Conservation (phyloP, 2,329 filamentous ascomycete species). For the Calonectria honghensis region DNA sequence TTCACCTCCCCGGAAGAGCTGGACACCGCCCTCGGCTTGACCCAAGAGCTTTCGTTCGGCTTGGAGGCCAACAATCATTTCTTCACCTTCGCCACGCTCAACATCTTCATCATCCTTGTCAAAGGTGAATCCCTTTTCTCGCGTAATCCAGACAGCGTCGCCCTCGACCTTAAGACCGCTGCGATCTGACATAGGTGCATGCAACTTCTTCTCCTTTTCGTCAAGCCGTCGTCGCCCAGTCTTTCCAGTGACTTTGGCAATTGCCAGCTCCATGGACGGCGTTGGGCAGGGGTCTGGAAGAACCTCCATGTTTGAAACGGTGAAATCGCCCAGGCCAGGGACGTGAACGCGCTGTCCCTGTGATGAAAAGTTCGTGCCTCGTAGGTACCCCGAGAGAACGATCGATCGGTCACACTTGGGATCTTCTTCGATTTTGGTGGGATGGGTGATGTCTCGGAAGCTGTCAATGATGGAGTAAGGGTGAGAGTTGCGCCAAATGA, state of each 20-base stretch:
- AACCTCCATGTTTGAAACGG: constrained; percentile 87
- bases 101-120: constrained; percentile 78
- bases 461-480: constrained; percentile 95
- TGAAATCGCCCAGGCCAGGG: constrained; percentile 92
- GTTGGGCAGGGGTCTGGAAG: constrained; percentile 97
- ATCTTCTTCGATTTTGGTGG: constrained; percentile 91
- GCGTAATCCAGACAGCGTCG: constrained; percentile 92
- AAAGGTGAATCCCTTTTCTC: constrained; percentile 85
- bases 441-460: constrained; percentile 95
- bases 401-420: constrained; percentile 93
- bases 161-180: constrained; percentile 97
- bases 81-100: constrained; percentile 94
- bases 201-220: constrained; percentile 97
- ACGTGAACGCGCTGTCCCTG: constrained; percentile 92
- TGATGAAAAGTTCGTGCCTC: constrained; percentile 94
- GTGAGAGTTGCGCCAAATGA: constrained; percentile 97
- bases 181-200: constrained; percentile 98
- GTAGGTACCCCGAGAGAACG: constrained; percentile 92
- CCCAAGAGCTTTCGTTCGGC: constrained; percentile 88
- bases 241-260: constrained; percentile 90
- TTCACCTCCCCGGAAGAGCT: constrained; percentile 88
- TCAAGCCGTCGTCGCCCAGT: constrained; percentile 86
- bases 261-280: constrained; percentile 89
- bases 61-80: constrained; percentile 93
- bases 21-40: constrained; percentile 86